These are phyloP conservation scores for Coemansia sp. DNA, from an alignment of 192 early-diverging fungal species.

Conservation along the genomic window DNA sequence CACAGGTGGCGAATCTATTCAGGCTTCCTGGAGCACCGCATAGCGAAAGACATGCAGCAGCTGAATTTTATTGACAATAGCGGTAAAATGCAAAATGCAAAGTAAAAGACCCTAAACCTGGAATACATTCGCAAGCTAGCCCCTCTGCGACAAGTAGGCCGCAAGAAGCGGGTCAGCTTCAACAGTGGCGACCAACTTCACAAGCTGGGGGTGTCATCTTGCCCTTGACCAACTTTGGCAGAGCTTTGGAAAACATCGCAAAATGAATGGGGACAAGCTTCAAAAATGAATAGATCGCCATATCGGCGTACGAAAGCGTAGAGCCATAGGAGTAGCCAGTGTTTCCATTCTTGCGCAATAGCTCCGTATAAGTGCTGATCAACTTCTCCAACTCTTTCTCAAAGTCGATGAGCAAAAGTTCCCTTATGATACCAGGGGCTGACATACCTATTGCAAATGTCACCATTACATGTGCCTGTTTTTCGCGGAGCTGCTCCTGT, in stretches of 20 bases:
- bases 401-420: conserved; percentile 5
- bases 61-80: no score
- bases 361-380: conserved; percentile 36
- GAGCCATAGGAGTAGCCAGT: conserved; percentile 56
- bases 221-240: background rate
- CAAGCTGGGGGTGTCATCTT: conserved; percentile 33
- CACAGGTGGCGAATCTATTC: background rate
- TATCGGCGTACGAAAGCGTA: conserved; percentile 48
- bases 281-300: conserved; percentile 24
- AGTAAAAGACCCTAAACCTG: background rate
- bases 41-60: no score
- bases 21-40: background rate
- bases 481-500: conserved; percentile 26
- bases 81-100: background rate
- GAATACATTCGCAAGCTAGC: background rate
- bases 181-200: conserved; percentile 30
- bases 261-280: conserved; percentile 9
- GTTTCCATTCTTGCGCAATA: conserved; percentile 56
- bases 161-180: conserved; percentile 16
- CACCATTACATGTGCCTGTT: background rate
- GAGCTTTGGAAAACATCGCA: background rate
- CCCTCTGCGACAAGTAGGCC: background rate
- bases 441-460: no score
- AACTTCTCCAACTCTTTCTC: conserved; percentile 21
- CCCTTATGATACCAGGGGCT: background rate